Evolutionary conservation across 257 asterid genomes (phyloP), one percentile per base, ranked within the genome.

Genomic region (Nicotiana sylvestris): DNA sequence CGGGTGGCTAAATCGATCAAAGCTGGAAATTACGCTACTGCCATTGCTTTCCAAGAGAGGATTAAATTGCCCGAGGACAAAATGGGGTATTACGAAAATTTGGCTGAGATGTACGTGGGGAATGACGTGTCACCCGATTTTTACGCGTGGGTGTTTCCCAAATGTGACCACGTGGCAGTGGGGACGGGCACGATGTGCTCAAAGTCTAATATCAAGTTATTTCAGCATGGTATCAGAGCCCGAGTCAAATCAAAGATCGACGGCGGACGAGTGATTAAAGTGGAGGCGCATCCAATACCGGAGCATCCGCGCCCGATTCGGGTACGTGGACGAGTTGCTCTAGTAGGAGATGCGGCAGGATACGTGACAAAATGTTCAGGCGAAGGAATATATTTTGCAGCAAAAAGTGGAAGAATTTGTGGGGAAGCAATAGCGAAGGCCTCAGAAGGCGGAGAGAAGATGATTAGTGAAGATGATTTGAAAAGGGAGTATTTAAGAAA

Each of bases 91-190:
- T 92, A 92, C 84, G 93, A 92, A 55, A 90, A 92, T 81, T 85
- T 92, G 35, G 97, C 98, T 8, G 98, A 94, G 84, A 92, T 94
- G 92, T 92, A 94, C 81, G 86, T 94, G 3, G 97, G 97, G 11
- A 83, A 80, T 82, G 98, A 94, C 87, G 97, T 94, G 9, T 94
- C 98, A 0, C 98, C 98, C 1, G 97, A 94, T 76, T 92, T 94
- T 89, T 94, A 94, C 86, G 98, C 89, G 2, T 95, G 98, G 98
- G 98, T 95, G 72, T 93, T 95, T 80, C 98, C 98, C 2, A 94
- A 94, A 77, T 90, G 95, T 83, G 98, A 94, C 84, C 98, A 94
- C 86, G 98, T 94, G 37, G 98, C 97, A 0, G 98, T 94, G 3
- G 96, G 95, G 35, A 94, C 97, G 0, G 98, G 98, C 51, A 92